Evolutionary conservation across 768 basidiomycete genomes (phyloP).

Genomic region (Imleria badia): DNA sequence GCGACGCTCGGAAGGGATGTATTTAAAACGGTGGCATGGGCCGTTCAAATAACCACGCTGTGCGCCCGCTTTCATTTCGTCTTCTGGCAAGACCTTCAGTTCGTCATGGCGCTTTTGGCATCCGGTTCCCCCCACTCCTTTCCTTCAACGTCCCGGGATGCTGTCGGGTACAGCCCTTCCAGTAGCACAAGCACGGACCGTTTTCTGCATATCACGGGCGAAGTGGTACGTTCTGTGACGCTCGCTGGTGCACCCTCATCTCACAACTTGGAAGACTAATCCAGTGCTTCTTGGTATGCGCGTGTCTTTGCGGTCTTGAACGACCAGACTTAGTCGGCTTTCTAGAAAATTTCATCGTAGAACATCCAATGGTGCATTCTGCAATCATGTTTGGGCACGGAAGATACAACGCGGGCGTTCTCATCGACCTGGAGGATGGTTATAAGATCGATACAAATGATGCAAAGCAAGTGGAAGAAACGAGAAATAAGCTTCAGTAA

Average conservation of each 20-base stretch:
- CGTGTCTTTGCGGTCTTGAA: not conserved
- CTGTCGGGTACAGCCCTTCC: not conserved
- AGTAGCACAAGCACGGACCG: not conserved
- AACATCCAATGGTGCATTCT: conserved; percentile 14
- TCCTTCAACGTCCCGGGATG: not conserved
- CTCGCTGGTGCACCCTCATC: not conserved
- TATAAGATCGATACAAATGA: conserved; percentile 11
- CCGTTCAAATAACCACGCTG: not conserved
- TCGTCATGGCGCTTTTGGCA: conserved; percentile 1
- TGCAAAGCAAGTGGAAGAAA: conserved; percentile 8
- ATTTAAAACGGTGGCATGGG: not conserved
- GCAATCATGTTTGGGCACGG: conserved; percentile 25
- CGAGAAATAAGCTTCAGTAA: conserved; percentile 17
- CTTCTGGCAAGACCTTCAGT: conserved; percentile 10
- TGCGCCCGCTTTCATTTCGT: not conserved
- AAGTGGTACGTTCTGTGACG: conserved; percentile 11
- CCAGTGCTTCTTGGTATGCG: conserved; percentile 18
- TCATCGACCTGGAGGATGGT: conserved; percentile 14
- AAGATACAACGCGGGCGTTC: conserved; percentile 17
- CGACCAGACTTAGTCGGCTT: not conserved
- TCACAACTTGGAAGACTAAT: conserved; percentile 13
- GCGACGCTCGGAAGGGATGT: not conserved
- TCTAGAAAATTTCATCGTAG: conserved; percentile 15
- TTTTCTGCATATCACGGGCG: conserved; percentile 16
- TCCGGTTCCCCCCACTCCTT: not conserved